Percentiles rank a stretch among this genome's conserved stretches.
phyloP scores from a whole-genome alignment of 164 flowering plant genomes.

The Annona cherimola region DNA sequence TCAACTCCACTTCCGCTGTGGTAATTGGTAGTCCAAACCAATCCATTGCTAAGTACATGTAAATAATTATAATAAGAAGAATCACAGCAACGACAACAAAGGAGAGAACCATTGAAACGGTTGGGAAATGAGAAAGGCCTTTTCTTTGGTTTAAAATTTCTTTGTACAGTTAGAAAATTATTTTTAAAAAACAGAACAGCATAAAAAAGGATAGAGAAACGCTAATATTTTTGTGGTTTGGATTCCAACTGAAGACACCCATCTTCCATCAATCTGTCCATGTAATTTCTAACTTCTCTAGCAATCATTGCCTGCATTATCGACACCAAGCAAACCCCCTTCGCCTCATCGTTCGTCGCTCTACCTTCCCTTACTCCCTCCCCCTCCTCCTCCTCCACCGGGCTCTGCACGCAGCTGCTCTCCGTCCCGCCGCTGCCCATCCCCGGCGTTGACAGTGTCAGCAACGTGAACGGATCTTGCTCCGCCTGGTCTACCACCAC shows the following conservation, averaged over 20 bases:
- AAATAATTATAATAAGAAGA: too few relatives aligned
- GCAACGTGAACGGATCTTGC: not conserved
- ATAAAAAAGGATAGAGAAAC: not conserved
- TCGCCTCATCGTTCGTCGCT: conserved; percentile 14
- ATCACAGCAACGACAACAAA: too few relatives aligned
- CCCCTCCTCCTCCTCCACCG: conserved; percentile 5
- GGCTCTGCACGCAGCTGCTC: not conserved
- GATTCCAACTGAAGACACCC: conserved; percentile 9
- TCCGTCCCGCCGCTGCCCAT: not conserved
- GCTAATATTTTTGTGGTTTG: not conserved
- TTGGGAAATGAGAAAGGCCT: too few relatives aligned
- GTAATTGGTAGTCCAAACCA: too few relatives aligned
- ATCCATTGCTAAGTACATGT: too few relatives aligned
- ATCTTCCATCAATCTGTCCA: conserved; percentile 45
- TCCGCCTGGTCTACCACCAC: conserved; percentile 2
- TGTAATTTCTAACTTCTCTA: conserved; percentile 51
- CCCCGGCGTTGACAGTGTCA: conserved; percentile 54
- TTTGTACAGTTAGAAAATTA: not conserved
- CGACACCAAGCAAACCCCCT: conserved; percentile 29
- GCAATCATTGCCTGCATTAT: conserved; percentile 52
- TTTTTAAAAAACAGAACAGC: too few relatives aligned
- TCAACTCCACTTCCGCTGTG: too few relatives aligned
- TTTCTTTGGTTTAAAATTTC: too few relatives aligned
- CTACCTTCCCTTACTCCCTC: conserved; percentile 13
- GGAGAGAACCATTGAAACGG: too few relatives aligned